Evolutionary conservation across 2,329 filamentous ascomycete genomes (phyloP).

Genomic region (Fusarium pseudograminearum): DNA sequence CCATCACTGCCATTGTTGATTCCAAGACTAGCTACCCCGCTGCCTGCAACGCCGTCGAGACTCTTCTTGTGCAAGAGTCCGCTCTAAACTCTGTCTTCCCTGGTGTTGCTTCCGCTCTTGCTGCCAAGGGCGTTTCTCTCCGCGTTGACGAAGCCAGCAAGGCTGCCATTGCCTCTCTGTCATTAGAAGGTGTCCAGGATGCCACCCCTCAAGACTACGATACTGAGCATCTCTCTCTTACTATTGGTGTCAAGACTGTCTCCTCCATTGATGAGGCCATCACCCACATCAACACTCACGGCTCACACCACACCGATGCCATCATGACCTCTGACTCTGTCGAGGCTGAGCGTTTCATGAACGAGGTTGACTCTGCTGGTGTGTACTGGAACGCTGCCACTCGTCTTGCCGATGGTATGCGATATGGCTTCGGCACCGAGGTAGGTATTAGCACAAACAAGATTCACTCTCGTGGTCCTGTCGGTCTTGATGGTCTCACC

Average conservation of each 20-base stretch:
- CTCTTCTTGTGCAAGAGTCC: slow-evolving; percentile 83
- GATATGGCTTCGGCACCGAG: slow-evolving; percentile 97
- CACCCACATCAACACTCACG: slow-evolving; percentile 89
- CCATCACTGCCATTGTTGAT: slow-evolving; percentile 83
- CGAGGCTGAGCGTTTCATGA: slow-evolving; percentile 85
- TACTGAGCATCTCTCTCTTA: slow-evolving; percentile 90
- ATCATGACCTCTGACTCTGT: slow-evolving; percentile 80
- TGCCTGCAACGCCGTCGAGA: slow-evolving; percentile 95
- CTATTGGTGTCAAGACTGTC: slow-evolving; percentile 86
- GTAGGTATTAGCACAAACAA: slow-evolving; percentile 99
- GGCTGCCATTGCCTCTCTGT: slow-evolving; percentile 65
- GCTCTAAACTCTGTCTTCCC: slow-evolving; percentile 77
- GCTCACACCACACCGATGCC: slow-evolving; percentile 92
- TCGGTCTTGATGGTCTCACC: slow-evolving; percentile 92
- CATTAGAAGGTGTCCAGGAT: slow-evolving; percentile 68
- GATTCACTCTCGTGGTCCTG: slow-evolving; percentile 92
- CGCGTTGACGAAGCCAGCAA: slow-evolving; percentile 81
- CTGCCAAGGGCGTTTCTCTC: slow-evolving; percentile 81
- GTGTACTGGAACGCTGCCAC: slow-evolving; percentile 98
- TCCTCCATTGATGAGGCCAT: slow-evolving; percentile 77
- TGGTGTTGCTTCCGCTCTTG: slow-evolving; percentile 76
- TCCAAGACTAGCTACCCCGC: slow-evolving; percentile 95
- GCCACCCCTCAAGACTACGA: slow-evolving; percentile 79
- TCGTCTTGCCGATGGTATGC: slow-evolving; percentile 94
- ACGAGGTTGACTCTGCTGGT: slow-evolving; percentile 86